phyloP scores from a whole-genome alignment of 23 red algal genomes.

The Gracilaria domingensis region DNA sequence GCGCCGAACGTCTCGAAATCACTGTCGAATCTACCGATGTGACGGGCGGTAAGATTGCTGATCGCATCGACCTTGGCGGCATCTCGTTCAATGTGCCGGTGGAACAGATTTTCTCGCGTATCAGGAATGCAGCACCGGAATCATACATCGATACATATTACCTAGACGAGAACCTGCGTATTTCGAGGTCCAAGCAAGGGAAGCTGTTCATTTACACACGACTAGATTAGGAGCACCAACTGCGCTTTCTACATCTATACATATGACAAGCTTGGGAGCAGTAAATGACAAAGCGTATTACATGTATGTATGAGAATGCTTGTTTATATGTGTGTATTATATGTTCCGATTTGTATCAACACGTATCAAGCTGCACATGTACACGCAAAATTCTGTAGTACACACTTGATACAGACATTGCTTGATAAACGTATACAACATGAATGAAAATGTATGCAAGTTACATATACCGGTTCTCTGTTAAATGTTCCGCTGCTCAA shows the following conservation, averaged over 20 bases:
- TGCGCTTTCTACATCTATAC: background rate
- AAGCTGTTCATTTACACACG: conserved; percentile 80
- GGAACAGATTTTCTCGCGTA: conserved; percentile 73
- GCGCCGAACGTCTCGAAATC: conserved; percentile 84
- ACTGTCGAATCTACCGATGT: conserved; percentile 78
- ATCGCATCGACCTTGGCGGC: conserved; percentile 87
- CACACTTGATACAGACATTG: background rate
- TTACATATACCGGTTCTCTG: no score
- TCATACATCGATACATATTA: conserved; percentile 91
- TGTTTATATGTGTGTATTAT: background rate
- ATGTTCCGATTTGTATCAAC: no score
- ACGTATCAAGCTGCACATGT: background rate
- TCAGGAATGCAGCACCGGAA: conserved; percentile 64
- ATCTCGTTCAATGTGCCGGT: conserved; percentile 86
- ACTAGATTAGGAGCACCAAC: conserved; percentile 26
- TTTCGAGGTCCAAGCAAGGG: conserved; percentile 79
- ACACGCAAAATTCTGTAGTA: background rate
- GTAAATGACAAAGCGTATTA: background rate
- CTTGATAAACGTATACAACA: no score
- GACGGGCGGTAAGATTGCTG: conserved; percentile 78
- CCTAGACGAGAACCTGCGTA: conserved; percentile 82
- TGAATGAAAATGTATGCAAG: background rate
- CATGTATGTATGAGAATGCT: no score
- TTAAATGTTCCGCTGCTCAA: background rate
- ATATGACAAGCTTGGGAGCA: background rate